Base-by-base conservation (phyloP, 352 stramenopile genomes). In the Pythium dissimile region DNA sequence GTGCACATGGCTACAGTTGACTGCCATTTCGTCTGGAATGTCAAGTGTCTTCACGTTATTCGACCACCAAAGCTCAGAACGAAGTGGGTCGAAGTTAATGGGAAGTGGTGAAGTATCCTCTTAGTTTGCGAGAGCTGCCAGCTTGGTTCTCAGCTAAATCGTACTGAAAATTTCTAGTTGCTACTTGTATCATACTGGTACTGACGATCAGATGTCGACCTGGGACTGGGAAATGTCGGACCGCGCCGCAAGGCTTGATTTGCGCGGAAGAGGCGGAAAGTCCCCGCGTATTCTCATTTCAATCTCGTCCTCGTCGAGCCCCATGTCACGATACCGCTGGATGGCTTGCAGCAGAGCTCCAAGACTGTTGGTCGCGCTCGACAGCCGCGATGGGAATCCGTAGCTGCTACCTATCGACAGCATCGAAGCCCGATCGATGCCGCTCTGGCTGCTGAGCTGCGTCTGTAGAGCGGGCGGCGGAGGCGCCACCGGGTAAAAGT, bases 221-320 rank as follows among this genome's bases (percentile, higher is more conserved):
- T 47, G 54, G 18, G 54, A 62, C 35, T 49, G 45, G 11, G 54
- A 54, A 18, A 54, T 34, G 27, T 62, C 54, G n/a, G 54, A 62
- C 3, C 45, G 35, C 11, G 54, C 45, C 54, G 68, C 38, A 75
- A 75, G 2, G 32, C 57, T 73, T 13, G 70, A 80, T 18, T 71
- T 39, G 48, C 74, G 74, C 23, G 81, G 67, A 10, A 73, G 63
- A 0, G 79, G 75, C 32, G 79, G 80, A 35, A 89, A 88, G 37
- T 89, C 80, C 44, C 73, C 54, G 41, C 76, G 77, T 58, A 90
- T 83, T 45, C 73, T 79, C 13, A 47, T 55, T 45, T 91, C 81
- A 39, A 91, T 86, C 57, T 88, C 76, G 35, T 80, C 77, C 49
- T 91, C 78, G 10, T 66, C 71, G 24, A 88, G 27, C 0, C 81